Percentiles rank a stretch among this genome's conserved stretches.
Evolutionary conservation across 2,329 filamentous ascomycete species (phyloP).

Genomic region (Trichoderma sp.): DNA sequence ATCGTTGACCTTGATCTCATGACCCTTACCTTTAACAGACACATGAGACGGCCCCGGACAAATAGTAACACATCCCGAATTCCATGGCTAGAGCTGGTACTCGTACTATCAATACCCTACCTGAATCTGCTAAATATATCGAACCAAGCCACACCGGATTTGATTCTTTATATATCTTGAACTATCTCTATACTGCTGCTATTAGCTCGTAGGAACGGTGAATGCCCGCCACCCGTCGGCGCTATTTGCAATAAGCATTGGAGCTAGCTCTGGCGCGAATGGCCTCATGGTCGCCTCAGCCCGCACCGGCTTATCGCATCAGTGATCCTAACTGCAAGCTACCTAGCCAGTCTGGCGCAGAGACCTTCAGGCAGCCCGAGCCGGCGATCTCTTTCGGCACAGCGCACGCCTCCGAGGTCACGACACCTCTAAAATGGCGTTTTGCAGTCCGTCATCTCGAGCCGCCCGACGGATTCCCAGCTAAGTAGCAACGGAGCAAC

Average conservation of each 20-base stretch:
- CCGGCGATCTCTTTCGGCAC: constrained; percentile 5
- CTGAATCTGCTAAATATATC: neutral
- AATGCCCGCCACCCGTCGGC: neutral
- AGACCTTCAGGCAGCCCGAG: neutral
- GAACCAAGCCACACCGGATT: neutral
- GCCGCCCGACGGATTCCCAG: neutral
- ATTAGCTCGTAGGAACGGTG: neutral
- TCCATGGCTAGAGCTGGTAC: neutral
- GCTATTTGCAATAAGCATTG: neutral
- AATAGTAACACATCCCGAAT: neutral
- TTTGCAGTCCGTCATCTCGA: neutral
- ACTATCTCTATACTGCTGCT: neutral
- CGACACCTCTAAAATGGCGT: neutral
- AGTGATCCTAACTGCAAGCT: constrained; percentile 9
- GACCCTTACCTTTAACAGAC: neutral
- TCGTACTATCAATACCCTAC: neutral
- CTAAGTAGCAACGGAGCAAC: neutral
- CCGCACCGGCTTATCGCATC: constrained; percentile 10
- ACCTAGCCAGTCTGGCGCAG: constrained; percentile 1
- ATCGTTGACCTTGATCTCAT: neutral
- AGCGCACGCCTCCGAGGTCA: constrained; percentile 1
- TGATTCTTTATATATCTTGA: neutral
- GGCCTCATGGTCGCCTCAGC: neutral
- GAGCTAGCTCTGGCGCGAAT: neutral
- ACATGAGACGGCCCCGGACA: neutral